These are phyloP conservation scores for Calonectria pteridis DNA, from an alignment of 2,329 filamentous ascomycete species.

Conservation along the genomic window DNA sequence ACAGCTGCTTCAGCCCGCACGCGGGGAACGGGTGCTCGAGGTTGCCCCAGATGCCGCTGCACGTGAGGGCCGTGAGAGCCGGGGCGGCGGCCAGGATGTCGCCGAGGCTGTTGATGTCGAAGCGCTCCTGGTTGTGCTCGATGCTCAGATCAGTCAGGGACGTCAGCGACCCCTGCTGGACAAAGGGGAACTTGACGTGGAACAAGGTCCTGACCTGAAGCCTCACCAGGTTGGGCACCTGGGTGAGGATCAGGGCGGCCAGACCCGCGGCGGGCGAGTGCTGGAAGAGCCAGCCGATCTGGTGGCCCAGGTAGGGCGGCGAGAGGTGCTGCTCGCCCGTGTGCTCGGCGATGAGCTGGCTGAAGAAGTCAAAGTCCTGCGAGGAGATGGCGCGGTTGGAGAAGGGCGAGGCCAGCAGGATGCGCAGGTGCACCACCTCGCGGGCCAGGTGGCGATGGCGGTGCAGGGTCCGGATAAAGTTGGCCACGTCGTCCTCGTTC, in stretches of 20 bases:
- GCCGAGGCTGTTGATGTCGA: neutral
- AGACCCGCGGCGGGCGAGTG: neutral
- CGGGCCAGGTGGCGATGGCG: neutral
- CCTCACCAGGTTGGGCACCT: neutral
- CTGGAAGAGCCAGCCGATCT: neutral
- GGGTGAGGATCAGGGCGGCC: neutral
- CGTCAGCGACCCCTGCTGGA: neutral
- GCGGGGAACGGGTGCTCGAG: neutral
- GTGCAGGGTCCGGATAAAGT: neutral
- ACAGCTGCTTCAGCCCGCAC: neutral
- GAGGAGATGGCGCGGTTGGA: neutral
- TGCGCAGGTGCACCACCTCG: neutral
- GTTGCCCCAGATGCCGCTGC: neutral
- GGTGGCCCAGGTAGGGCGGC: neutral
- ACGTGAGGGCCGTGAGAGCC: neutral
- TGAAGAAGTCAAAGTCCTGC: neutral
- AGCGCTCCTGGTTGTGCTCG: neutral
- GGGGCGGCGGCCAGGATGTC: neutral
- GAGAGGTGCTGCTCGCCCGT: too few species aligned
- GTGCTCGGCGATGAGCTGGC: neutral
- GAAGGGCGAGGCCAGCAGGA: neutral
- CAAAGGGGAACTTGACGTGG: neutral
- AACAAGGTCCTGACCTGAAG: neutral
- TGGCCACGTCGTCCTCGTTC: neutral
- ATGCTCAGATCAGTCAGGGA: neutral